Evolutionary conservation across 495 filamentous ascomycete species (phyloP), one percentile per base, ranked within the genome.

Genomic region (Xylaria curta): DNA sequence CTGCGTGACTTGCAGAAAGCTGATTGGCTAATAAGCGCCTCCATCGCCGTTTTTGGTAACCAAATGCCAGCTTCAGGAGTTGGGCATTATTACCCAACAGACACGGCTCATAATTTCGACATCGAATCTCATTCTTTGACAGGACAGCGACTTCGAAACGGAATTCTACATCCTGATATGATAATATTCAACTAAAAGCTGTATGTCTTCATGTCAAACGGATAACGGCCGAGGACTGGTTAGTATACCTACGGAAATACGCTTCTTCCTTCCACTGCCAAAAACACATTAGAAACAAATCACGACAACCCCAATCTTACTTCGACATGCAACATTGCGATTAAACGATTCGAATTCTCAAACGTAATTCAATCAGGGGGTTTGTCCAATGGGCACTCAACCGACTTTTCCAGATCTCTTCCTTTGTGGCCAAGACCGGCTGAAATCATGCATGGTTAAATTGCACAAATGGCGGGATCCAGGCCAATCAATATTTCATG

Each of bases 371-470:
- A 56, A 67, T 40, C 42, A 44, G 36, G 17, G 26, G 31, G 9
- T n/a, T 33, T 19, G 36, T 33, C 65, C 49, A 67, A 67, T 67
- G 33, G 54, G 64, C 47, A 42, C 49, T 51, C 65, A 13, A 53
- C 64, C 64, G 64, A 31, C 64, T 24, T 56, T 67, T 56, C 65
- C 49, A 67, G 47, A 67, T 56, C 33, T 54, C 28, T 54, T 76
- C 65, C 73, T 38, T 71, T 61, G 64, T 66, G 72, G 76, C 76
- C 76, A 78, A 76, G 76, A 70, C 74, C 58, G 76, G 76, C 76
- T 78, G 76, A 78, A 75, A 44, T 61, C 73, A 73, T 76, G 71
- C 74, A 72, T 72, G 76, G 75, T 70, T 76, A 78, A 78, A 78
- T 78, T 75, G 72, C 49, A 61, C 62, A 71, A 70, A 68, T 19